Percentiles rank a stretch among this genome's conserved stretches.
Conservation (phyloP, 805 yeast genomes). For the Candida rishiriensis region DNA sequence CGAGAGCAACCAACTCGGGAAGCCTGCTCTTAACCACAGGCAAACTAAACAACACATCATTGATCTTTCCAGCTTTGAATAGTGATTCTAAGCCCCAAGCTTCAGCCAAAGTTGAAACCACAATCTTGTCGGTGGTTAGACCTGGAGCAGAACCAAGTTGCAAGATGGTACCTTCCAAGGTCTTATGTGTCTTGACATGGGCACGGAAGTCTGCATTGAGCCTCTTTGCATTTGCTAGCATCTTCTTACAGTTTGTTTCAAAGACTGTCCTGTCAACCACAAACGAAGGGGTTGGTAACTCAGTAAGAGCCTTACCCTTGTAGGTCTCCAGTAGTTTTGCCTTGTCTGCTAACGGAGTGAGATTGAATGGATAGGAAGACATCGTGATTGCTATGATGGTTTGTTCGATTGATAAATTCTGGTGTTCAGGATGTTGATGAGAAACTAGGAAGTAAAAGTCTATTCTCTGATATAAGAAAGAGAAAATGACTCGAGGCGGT, state of each 20-base stretch:
- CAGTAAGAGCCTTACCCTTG: slow-evolving; percentile 40
- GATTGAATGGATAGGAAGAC: slow-evolving; percentile 11
- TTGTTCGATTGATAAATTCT: too few species aligned
- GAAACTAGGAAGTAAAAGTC: too few species aligned
- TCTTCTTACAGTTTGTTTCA: slow-evolving; percentile 40
- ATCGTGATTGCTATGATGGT: too few species aligned
- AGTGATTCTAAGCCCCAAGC: slow-evolving; percentile 45
- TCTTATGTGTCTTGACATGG: slow-evolving; percentile 74
- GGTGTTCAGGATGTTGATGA: too few species aligned
- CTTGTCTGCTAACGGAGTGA: slow-evolving; percentile 23
- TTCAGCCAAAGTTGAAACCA: slow-evolving; percentile 68
- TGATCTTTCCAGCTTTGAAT: slow-evolving; percentile 29
- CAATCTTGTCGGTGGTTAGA: slow-evolving; percentile 41
- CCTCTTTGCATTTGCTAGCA: slow-evolving; percentile 42
- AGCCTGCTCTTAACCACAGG: slow-evolving; percentile 50
- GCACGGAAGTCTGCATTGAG: slow-evolving; percentile 50
- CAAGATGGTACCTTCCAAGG: slow-evolving; percentile 50
- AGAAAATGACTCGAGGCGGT: too few species aligned
- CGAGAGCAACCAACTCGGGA: slow-evolving; percentile 42
- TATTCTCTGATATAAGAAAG: too few species aligned
- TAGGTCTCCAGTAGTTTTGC: slow-evolving; percentile 20
- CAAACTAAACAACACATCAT: slow-evolving; percentile 54
- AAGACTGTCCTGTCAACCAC: slow-evolving; percentile 41
- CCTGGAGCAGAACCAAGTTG: slow-evolving; percentile 46
- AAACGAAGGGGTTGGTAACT: slow-evolving; percentile 54